A percentile compares a stretch with the other conserved stretches of the same genome.
Evolutionary conservation across 192 early-diverging fungal species (phyloP).

Genomic region (Podila epicladia): DNA sequence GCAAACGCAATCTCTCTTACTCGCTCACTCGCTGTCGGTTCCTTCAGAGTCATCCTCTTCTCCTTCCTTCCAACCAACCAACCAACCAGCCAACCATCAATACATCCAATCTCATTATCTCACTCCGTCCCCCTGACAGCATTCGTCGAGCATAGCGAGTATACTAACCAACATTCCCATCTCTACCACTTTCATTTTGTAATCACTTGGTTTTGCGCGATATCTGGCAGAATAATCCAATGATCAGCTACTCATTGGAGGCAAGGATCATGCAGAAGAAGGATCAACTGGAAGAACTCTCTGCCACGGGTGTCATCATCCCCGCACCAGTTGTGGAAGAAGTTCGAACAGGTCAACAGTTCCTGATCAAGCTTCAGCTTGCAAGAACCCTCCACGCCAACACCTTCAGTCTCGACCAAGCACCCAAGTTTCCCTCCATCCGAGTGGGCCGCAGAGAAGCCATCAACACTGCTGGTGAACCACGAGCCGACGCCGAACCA

Average conservation of each 20-base stretch:
- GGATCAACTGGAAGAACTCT: conserved; percentile 44
- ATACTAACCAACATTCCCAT: neutral
- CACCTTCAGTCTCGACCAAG: neutral
- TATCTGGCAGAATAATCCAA: conserved; percentile 5
- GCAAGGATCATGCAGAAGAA: conserved; percentile 48
- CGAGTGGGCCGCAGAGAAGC: conserved; percentile 34
- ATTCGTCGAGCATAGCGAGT: too few species aligned
- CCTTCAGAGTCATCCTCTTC: too few species aligned
- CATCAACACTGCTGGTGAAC: conserved; percentile 39
- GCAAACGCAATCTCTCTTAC: too few species aligned
- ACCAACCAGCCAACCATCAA: too few species aligned
- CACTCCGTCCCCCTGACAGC: too few species aligned
- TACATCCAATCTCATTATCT: too few species aligned
- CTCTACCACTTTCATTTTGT: neutral
- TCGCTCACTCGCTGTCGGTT: too few species aligned
- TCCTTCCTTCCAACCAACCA: too few species aligned
- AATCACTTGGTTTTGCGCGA: neutral
- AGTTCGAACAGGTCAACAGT: conserved; percentile 45
- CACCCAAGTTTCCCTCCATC: conserved; percentile 14
- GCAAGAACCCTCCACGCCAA: neutral
- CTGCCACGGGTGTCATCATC: conserved; percentile 12
- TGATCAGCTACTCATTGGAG: conserved; percentile 30
- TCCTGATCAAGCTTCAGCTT: conserved; percentile 45
- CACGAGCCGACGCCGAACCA: conserved; percentile 32
- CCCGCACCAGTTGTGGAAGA: conserved; percentile 32